phyloP scores from a whole-genome alignment of 2,329 filamentous ascomycete genomes.

The Neofusicoccum umdonicola region DNA sequence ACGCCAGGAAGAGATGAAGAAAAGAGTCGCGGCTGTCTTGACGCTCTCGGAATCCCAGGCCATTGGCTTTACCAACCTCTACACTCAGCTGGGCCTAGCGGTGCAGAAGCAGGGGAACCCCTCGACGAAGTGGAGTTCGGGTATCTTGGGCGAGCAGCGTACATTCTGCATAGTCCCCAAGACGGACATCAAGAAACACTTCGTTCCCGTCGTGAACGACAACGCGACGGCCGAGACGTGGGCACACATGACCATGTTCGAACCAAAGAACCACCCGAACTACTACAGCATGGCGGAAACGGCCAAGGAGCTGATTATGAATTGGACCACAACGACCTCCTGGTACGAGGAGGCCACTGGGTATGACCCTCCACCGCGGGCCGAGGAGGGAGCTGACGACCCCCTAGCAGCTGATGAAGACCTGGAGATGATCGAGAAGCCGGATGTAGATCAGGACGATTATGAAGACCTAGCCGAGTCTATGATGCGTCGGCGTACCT shows the following conservation, averaged over 20 bases:
- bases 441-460: slow-evolving; percentile 19
- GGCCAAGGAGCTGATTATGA: slow-evolving; percentile 62
- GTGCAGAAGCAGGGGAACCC: slow-evolving; percentile 46
- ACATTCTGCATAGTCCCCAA: slow-evolving; percentile 77
- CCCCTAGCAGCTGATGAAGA: slow-evolving; percentile 16
- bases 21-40: slow-evolving; percentile 68
- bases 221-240: slow-evolving; percentile 72
- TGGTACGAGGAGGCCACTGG: slow-evolving; percentile 58
- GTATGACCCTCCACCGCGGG: slow-evolving; percentile 3
- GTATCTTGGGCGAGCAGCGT: slow-evolving; percentile 65
- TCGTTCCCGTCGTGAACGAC: slow-evolving; percentile 64
- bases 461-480: slow-evolving; percentile 18
- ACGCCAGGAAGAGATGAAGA: slow-evolving; percentile 75
- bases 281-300: slow-evolving; percentile 66
- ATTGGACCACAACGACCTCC: slow-evolving; percentile 56
- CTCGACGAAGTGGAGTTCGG: slow-evolving; percentile 51
- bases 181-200: slow-evolving; percentile 31
- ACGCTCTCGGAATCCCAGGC: slow-evolving; percentile 62
- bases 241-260: slow-evolving; percentile 83
- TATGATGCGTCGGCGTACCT: slow-evolving; percentile 5
- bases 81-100: slow-evolving; percentile 75
- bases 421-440: slow-evolving; percentile 25
- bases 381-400: slow-evolving; percentile 13
- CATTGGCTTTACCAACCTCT: slow-evolving; percentile 81
- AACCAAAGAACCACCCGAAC: slow-evolving; percentile 67